phyloP scores from a whole-genome alignment of 1,284 basidiomycete genomes.

The Sanghuangporus weigelae region DNA sequence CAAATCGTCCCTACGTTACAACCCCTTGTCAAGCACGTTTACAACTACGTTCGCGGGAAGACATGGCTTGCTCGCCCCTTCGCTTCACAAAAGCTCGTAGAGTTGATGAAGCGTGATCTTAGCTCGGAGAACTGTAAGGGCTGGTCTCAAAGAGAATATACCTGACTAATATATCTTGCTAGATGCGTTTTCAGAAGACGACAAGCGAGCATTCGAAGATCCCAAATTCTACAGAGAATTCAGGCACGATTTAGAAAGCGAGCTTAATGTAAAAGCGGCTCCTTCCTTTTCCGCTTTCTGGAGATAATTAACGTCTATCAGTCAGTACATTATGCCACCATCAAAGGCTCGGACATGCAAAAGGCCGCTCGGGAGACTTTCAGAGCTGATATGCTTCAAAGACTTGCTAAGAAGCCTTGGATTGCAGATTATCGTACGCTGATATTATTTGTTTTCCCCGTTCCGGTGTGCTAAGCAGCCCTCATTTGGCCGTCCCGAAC shows the following conservation, averaged over 20 bases:
- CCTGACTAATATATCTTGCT: not conserved
- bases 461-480: not conserved
- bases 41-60: slow-evolving; percentile 56
- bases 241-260: slow-evolving; percentile 43
- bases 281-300: not conserved
- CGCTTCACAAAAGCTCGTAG: slow-evolving; percentile 33
- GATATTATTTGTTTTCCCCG: not conserved
- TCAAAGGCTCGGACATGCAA: slow-evolving; percentile 41
- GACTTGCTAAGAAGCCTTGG: slow-evolving; percentile 50
- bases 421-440: slow-evolving; percentile 50
- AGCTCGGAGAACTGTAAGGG: slow-evolving; percentile 39
- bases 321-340: slow-evolving; percentile 41
- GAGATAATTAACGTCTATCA: slow-evolving; percentile 22
- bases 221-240: slow-evolving; percentile 45
- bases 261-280: slow-evolving; percentile 42
- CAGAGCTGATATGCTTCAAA: slow-evolving; percentile 43
- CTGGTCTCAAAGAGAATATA: not conserved
- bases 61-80: slow-evolving; percentile 57
- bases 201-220: slow-evolving; percentile 46
- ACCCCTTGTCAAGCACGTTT: slow-evolving; percentile 43
- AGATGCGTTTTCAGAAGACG: slow-evolving; percentile 50
- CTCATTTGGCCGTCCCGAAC: not conserved
- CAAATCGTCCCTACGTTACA: slow-evolving; percentile 59
- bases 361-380: slow-evolving; percentile 35
- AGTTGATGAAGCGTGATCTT: slow-evolving; percentile 33